Base-by-base conservation (phyloP, 73 alveolate species). In the Uronychia setigera region DNA sequence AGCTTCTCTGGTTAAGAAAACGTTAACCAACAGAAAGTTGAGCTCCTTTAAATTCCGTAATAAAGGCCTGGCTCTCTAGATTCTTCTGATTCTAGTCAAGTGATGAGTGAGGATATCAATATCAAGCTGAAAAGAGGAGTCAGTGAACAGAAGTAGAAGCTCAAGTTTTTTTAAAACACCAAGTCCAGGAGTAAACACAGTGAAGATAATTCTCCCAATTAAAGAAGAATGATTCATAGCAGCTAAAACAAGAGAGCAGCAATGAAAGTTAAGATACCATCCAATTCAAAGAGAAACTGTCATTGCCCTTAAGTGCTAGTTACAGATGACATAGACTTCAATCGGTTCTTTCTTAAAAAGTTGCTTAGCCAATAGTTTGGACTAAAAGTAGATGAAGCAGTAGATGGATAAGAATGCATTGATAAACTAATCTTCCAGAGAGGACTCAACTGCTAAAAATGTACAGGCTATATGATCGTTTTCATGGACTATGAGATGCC, bases 401-500 rank as follows among this genome's bases (percentile, higher is more conserved):
- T 46, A 19, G 67, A 46, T 19, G 67, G 67, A 5, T 11, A 46
- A 19, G 67, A 46, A 5, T 46, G 67, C 67, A 46, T 46, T 19
- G 67, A 46, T 19, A 46, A 46, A 46, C 67, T n/a, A n/a, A n/a
- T n/a, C n/a, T n/a, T 46, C 67, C 67, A 11, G 67, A 19, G 19
- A 46, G 5, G 67, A 19, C 67, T 11, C 5, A 19, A 5, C 67
- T 11, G 19, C n/a, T 5, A 46, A 46, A 46, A 46, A 19, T 46
- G 67, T 19, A 11, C 67, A 46, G 67, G 67, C 5, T 5, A 11
- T 46, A 46, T 11, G 19, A 46, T 46, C 5, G 19, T 46, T 19
- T 46, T 46, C 67, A 46, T 46, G 67, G 67, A 46, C 19, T 46
- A 46, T 46, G 67, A 46, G 67, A 46, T 46, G 67, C 67, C 67